Conservation (phyloP, 352 stramenopile species). For the Pythium vanterpoolii region DNA sequence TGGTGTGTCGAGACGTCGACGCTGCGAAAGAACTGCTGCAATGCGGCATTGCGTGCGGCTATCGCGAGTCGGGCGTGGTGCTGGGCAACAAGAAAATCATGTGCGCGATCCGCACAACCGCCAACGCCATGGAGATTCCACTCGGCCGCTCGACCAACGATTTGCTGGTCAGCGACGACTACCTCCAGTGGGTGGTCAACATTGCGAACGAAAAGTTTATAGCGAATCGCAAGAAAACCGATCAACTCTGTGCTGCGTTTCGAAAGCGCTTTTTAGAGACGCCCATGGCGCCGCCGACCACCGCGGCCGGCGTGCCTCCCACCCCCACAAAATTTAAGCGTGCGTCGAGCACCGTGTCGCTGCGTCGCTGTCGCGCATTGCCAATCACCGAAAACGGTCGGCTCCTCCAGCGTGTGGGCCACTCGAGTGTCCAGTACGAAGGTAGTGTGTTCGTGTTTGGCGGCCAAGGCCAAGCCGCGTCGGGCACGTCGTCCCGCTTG, state of each 20-base stretch:
- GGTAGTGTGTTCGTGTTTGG: conserved; percentile 61
- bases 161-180: conserved; percentile 63
- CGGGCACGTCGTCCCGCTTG: conserved; percentile 59
- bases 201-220: conserved; percentile 86
- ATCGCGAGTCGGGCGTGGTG: conserved; percentile 88
- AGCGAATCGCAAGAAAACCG: conserved; percentile 70
- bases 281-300: neutral
- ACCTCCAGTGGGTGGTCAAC: conserved; percentile 72
- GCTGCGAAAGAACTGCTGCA: conserved; percentile 80
- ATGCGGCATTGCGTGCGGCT: conserved; percentile 76
- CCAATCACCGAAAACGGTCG: conserved; percentile 4
- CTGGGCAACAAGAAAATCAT: conserved; percentile 87
- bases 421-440: conserved; percentile 50
- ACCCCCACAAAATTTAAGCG: conserved; percentile 1
- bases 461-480: conserved; percentile 52
- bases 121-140: conserved; percentile 87
- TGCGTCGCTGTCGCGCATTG: conserved; percentile 20
- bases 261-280: conserved; percentile 33
- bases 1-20: conserved; percentile 78
- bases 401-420: conserved; percentile 54
- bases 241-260: conserved; percentile 65
- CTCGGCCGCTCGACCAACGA: conserved; percentile 44
- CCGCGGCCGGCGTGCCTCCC: neutral
- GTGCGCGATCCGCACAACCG: conserved; percentile 88
- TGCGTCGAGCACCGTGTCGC: conserved; percentile 17